These are phyloP conservation scores for Chaetomium tenue DNA, from an alignment of 495 filamentous ascomycete species.

Conservation along the genomic window DNA sequence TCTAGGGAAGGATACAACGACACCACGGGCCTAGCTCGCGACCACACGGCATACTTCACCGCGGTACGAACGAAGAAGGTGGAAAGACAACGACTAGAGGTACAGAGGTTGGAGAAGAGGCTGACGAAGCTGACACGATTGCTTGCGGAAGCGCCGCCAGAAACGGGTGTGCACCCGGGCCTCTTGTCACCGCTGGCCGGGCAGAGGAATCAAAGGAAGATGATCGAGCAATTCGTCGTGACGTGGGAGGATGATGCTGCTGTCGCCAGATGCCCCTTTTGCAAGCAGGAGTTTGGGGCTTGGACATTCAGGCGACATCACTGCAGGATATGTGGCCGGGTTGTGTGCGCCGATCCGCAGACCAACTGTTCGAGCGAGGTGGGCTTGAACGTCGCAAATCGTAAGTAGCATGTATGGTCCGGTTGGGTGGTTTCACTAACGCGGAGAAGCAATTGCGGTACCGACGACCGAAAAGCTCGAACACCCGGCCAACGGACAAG, in stretches of 20 bases:
- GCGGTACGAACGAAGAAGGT: constrained; percentile 69
- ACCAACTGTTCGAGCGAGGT: constrained; percentile 86
- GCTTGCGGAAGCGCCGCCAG: constrained; percentile 66
- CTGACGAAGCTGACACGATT: constrained; percentile 86
- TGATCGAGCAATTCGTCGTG: constrained; percentile 85
- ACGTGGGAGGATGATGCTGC: constrained; percentile 90
- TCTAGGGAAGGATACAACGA: constrained; percentile 94
- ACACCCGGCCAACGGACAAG: constrained; percentile 40
- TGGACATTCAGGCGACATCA: constrained; percentile 92
- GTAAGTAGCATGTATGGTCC: constrained; percentile 46
- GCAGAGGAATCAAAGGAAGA: constrained; percentile 64
- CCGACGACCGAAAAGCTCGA: constrained; percentile 59
- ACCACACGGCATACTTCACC: constrained; percentile 68
- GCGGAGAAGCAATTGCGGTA: constrained; percentile 33
- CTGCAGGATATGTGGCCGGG: constrained; percentile 86
- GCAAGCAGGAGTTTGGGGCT: constrained; percentile 86
- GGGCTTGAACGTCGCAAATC: constrained; percentile 65
- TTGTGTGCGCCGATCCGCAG: constrained; percentile 82
- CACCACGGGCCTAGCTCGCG: constrained; percentile 64
- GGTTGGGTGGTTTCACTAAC: not conserved
- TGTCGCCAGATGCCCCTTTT: constrained; percentile 83
- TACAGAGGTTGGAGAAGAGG: constrained; percentile 85
- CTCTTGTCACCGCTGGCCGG: constrained; percentile 40
- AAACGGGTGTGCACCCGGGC: constrained; percentile 40
- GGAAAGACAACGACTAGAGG: constrained; percentile 79